Evolutionary conservation across 2,329 filamentous ascomycete species (phyloP).

Genomic region (Metarhizium sp.): DNA sequence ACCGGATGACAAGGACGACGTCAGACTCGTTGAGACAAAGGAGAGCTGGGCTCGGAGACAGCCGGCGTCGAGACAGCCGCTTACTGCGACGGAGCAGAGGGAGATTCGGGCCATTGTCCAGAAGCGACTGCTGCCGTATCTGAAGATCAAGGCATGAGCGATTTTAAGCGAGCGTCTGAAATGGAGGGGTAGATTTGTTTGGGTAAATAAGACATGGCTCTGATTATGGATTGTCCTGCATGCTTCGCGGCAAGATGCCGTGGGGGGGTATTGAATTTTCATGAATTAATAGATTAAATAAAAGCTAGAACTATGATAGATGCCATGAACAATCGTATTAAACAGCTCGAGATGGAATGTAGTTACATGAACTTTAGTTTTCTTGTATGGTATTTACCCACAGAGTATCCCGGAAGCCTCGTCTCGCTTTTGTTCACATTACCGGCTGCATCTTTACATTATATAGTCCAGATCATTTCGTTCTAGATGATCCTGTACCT

Average conservation of each 20-base stretch:
- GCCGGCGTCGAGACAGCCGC: conserved; percentile 25
- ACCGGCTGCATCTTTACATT: neutral
- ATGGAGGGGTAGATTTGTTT: neutral
- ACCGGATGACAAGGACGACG: conserved; percentile 37
- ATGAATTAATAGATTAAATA: neutral
- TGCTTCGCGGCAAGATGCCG: neutral
- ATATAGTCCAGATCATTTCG: conserved; percentile 17
- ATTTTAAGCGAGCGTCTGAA: neutral
- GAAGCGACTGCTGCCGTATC: conserved; percentile 23
- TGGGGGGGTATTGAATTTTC: neutral
- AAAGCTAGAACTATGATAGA: neutral
- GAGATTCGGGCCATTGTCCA: conserved; percentile 32
- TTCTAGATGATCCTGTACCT: conserved; percentile 15
- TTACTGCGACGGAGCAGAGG: conserved; percentile 36
- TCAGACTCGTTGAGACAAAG: conserved; percentile 37
- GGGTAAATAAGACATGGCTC: neutral
- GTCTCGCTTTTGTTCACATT: neutral
- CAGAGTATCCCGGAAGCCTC: neutral
- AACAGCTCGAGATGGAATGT: neutral
- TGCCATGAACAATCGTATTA: neutral
- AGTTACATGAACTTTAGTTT: neutral
- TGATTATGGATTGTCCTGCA: neutral
- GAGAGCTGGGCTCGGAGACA: conserved; percentile 37
- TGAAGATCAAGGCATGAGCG: conserved; percentile 22
- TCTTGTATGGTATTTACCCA: neutral